Evolutionary conservation across 352 stramenopile genomes (phyloP).

Genomic region (Paralagenidium karlingii): DNA sequence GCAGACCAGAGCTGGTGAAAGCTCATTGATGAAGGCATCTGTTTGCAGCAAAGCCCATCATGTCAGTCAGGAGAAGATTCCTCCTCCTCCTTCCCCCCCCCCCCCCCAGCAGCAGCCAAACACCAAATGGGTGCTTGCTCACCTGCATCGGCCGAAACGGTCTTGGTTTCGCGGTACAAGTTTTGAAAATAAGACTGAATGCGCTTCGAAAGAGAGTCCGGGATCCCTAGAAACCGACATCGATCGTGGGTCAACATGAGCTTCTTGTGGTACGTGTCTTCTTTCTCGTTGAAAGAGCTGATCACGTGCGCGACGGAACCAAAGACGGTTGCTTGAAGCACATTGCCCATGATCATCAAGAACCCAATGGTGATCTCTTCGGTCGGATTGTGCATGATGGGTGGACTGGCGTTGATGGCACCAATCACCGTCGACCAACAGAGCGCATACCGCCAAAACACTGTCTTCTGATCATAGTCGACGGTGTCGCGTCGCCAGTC

Average conservation of each 20-base stretch:
- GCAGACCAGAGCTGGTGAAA: constrained; percentile 51
- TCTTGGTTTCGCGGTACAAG: constrained; percentile 55
- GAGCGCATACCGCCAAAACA: constrained; percentile 24
- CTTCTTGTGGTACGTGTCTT: constrained; percentile 59
- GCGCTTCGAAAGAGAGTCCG: constrained; percentile 24
- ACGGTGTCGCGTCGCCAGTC: constrained; percentile 25
- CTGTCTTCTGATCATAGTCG: too few species aligned
- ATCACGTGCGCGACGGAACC: constrained; percentile 47
- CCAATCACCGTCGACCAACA: constrained; percentile 44
- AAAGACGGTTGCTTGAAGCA: constrained; percentile 59
- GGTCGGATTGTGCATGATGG: constrained; percentile 25
- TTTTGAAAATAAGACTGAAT: constrained; percentile 62
- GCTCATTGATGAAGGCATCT: constrained; percentile 68
- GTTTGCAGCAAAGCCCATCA: too few species aligned
- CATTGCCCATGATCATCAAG: constrained; percentile 68
- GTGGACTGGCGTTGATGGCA: constrained; percentile 48
- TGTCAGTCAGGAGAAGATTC: too few species aligned
- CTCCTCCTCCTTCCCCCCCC: too few species aligned
- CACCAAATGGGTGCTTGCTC: too few species aligned
- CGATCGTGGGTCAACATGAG: constrained; percentile 47
- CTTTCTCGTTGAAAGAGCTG: constrained; percentile 55
- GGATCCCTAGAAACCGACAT: constrained; percentile 51
- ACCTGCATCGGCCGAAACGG: constrained; percentile 35
- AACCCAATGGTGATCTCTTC: constrained; percentile 42
- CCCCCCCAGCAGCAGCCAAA: too few species aligned